Evolutionary conservation across 768 basidiomycete genomes (phyloP), one percentile per base, ranked within the genome.

Genomic region (Boletus pseudo-olivaceus): DNA sequence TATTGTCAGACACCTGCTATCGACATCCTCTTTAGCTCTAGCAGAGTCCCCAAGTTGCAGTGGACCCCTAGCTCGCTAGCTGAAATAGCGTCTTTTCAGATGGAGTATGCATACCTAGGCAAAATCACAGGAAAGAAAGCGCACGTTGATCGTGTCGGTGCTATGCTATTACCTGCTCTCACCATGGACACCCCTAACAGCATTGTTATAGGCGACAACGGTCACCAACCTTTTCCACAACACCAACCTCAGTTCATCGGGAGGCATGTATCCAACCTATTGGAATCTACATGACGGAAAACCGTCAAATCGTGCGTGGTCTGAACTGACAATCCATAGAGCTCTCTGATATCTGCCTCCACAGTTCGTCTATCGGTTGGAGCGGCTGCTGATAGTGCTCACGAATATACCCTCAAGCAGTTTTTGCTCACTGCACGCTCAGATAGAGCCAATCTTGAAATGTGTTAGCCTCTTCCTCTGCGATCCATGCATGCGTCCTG

Each of bases 61-160:
- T 55, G 68, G 0, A 70, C 73, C 47, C 65, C 75, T 14, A 78
- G 77, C 12, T 63, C 76, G 10, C 69, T 88, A n/a, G 90, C 93
- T 0, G 93, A 97, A 68, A 84, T 93, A 39, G 89, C 83, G 4
- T 90, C 82, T 41, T 75, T 88, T 51, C 91, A 94, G 65, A 67
- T 96, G 47, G 94, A 96, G 68, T 90, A 92, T 67, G 80, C 86
- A 52, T 93, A 93, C 60, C 78, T 95, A 2, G 87, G 88, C 1
- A 85, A 88, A 58, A 67, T 85, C 10, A 93, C 90, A 1, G 88
- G 87, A 2, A 85, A 87, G 57, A 77, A 79, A 48, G 76, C 76
- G 35, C 84, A 86, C 62, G 79, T 76, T 55, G 77, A 82, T 50
- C 77, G 76, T 54, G 87, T 84, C 56, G 12, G 80, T 69, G 8